Evolutionary conservation across 306 rosid genomes (phyloP).

Genomic region (Spatholobus suberectus): DNA sequence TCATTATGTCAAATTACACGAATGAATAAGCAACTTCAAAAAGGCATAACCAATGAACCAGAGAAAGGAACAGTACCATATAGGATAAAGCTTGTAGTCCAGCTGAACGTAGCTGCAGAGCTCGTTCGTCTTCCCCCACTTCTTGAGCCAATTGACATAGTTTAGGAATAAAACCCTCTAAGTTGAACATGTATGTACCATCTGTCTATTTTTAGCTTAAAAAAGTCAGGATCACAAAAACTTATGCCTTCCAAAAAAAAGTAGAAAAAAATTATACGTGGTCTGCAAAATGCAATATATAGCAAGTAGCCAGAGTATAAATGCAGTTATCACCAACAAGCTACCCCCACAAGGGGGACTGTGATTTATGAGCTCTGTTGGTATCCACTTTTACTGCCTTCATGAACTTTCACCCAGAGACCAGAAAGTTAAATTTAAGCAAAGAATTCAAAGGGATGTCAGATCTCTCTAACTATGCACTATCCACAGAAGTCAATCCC

Average conservation of each 20-base stretch:
- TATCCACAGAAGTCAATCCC: conserved; percentile 34
- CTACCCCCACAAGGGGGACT: background rate
- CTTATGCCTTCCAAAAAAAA: background rate
- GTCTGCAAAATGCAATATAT: conserved; percentile 29
- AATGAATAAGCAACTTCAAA: conserved; percentile 20
- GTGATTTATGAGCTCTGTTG: background rate
- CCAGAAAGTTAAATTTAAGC: conserved; percentile 19
- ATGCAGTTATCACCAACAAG: conserved; percentile 25
- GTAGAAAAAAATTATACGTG: background rate
- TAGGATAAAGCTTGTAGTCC: conserved; percentile 80
- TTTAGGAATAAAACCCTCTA: conserved; percentile 91
- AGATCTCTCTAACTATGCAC: conserved; percentile 20
- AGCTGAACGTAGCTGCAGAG: conserved; percentile 70
- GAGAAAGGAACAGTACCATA: conserved; percentile 64
- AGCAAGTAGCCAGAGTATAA: conserved; percentile 9
- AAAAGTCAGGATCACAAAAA: conserved; percentile 53
- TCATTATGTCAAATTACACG: background rate
- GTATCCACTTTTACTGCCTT: conserved; percentile 31
- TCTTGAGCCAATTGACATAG: conserved; percentile 91
- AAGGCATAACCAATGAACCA: conserved; percentile 23
- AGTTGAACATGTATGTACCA: conserved; percentile 85
- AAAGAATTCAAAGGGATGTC: conserved; percentile 22
- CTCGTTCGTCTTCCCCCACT: conserved; percentile 70
- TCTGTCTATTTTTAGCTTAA: conserved; percentile 73
- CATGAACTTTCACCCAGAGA: conserved; percentile 30